Evolutionary conservation across 768 basidiomycete genomes (phyloP).

Genomic region (Collybia nuda): DNA sequence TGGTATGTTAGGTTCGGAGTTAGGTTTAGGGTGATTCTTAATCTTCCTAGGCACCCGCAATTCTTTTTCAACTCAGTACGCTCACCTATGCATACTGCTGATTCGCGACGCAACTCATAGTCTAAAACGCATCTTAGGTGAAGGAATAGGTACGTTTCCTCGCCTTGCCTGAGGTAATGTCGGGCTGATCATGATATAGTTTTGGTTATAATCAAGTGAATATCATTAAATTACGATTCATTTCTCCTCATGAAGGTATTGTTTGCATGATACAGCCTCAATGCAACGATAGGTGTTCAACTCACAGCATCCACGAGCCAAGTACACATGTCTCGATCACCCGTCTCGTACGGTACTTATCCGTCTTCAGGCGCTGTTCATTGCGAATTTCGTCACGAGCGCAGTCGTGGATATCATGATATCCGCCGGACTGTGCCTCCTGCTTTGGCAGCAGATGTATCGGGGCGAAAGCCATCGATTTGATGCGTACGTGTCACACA

Average conservation of each 20-base stretch:
- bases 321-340: background rate
- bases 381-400: background rate
- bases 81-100: too few relatives aligned
- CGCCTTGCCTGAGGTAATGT: too few relatives aligned
- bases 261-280: background rate
- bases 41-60: background rate
- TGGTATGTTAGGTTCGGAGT: too few relatives aligned
- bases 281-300: background rate
- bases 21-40: background rate
- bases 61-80: background rate
- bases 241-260: background rate
- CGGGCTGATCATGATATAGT: too few relatives aligned
- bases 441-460: background rate
- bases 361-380: background rate
- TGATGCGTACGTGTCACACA: too few relatives aligned
- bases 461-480: background rate
- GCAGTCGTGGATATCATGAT: background rate
- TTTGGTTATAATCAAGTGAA: background rate
- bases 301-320: background rate
- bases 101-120: too few relatives aligned
- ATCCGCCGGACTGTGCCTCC: background rate
- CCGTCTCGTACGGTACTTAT: background rate
- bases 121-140: too few relatives aligned
- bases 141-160: too few relatives aligned
- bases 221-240: background rate